Base-by-base conservation (phyloP, 176 grass and related monocot genomes). In the Lolium multiflorum region DNA sequence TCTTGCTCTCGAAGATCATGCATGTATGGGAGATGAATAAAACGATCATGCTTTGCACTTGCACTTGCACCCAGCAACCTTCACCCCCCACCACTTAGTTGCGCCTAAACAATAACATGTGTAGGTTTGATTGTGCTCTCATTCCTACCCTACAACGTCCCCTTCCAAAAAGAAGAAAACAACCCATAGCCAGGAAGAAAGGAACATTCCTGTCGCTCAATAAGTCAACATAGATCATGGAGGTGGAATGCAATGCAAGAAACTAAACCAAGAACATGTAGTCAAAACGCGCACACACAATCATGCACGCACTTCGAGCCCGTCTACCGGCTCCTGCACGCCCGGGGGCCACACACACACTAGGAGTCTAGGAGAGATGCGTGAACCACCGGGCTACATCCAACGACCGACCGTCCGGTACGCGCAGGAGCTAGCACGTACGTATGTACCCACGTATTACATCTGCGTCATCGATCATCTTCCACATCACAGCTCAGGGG, bases 221-320 rank as follows among this genome's bases (percentile, higher is more conserved):
- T 3, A 51, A 67, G 88, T 76, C 77, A 54, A 57, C 38, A 35
- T 2, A 31, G 81, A 54, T 65, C 21, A 7, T 41, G 22, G 31
- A 56, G 71, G 28, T 82, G 43, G 54, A 22, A 52, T 83, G 44
- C 18, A 65, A 35, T 5, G 46, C 73, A 90, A 78, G 73, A 47
- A 76, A 82, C 5, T 61, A 70, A 52, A 75, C 18, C 18, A 56
- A 67, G 6, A 47, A 61, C 2, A 13, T 51, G 1, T 35, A 44
- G 47, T 22, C 80, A 24, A 31, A 3, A 31, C 71, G 14, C 67
- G 74, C 66, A 28, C 71, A 28, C 66, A 79, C 65, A 72, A n/a
- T 54, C 20, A 47, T 17, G 63, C 26, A 8, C 41, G 6, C 41
- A 7, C 41, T 43, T 43, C 5, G 39, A 4, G 39, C 39, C 28